Conservation (phyloP, 2,329 filamentous ascomycete species). For the Periconia digitata region DNA sequence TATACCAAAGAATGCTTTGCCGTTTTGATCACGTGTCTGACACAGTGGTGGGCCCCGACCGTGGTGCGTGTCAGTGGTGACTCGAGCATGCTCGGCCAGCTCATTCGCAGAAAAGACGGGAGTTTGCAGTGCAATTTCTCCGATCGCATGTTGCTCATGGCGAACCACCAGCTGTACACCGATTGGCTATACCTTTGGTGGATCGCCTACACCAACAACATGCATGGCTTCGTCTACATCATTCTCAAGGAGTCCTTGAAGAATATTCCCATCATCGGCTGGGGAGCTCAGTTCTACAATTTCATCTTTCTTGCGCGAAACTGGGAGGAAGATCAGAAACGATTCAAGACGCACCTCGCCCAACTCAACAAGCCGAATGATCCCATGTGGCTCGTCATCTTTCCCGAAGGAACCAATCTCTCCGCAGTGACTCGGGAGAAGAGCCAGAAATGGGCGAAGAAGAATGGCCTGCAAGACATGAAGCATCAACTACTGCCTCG, state of each 20-base stretch:
- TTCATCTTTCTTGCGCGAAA: constrained; percentile 93
- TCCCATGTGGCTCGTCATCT: constrained; percentile 89
- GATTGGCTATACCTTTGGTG: constrained; percentile 91
- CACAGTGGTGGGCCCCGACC: constrained; percentile 85
- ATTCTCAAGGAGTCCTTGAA: constrained; percentile 87
- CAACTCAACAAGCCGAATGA: constrained; percentile 70
- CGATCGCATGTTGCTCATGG: constrained; percentile 78
- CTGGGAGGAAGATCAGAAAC: constrained; percentile 76
- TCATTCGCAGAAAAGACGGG: constrained; percentile 69
- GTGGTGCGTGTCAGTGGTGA: constrained; percentile 82
- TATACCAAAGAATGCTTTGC: constrained; percentile 84
- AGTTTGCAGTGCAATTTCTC: constrained; percentile 78
- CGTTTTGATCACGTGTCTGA: constrained; percentile 75
- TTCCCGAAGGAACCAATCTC: constrained; percentile 84
- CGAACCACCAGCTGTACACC: constrained; percentile 86
- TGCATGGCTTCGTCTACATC: constrained; percentile 87
- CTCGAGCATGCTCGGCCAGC: constrained; percentile 73
- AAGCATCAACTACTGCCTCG: constrained; percentile 76
- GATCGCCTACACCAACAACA: constrained; percentile 81
- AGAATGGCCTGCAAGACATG: constrained; percentile 70
- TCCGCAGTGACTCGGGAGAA: constrained; percentile 69
- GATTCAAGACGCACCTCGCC: constrained; percentile 72
- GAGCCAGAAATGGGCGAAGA: constrained; percentile 75
- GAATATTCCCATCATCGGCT: constrained; percentile 76
- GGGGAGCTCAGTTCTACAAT: constrained; percentile 81